These are phyloP conservation scores for Macrolepiota albuminosa DNA, from an alignment of 768 basidiomycete genomes.

Conservation along the genomic window DNA sequence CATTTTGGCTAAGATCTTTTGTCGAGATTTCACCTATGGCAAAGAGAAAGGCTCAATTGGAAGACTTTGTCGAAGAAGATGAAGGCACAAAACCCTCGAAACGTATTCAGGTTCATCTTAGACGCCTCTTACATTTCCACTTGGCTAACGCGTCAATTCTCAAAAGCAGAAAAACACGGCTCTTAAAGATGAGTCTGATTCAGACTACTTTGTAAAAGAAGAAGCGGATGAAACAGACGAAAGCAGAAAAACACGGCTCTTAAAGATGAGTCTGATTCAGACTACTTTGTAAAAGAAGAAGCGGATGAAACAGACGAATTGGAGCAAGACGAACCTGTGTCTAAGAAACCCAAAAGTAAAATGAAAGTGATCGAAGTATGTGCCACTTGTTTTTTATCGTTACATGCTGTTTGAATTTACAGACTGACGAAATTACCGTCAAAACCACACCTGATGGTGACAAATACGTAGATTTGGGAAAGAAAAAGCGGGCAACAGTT, in stretches of 20 bases:
- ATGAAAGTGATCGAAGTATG: conserved; percentile 1
- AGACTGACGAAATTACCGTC: conserved; percentile 17
- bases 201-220: conserved; percentile 12
- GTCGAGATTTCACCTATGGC: conserved; percentile 15
- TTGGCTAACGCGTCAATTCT: conserved; percentile 4
- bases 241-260: conserved; percentile 5
- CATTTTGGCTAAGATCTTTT: background rate
- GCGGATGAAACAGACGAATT: conserved; percentile 3
- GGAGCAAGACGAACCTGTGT: conserved; percentile 10
- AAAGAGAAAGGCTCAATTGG: conserved; percentile 21
- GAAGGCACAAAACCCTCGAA: conserved; percentile 2
- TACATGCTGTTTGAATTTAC: background rate
- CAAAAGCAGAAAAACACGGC: conserved; percentile 5
- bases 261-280: conserved; percentile 13
- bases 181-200: conserved; percentile 13
- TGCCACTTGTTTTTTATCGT: background rate
- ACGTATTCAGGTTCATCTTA: conserved; percentile 5
- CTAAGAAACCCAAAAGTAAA: conserved; percentile 33
- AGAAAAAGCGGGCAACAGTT: conserved; percentile 65
- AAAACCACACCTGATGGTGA: conserved; percentile 33
- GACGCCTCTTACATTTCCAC: background rate
- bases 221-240: conserved; percentile 16
- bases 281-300: conserved; percentile 16
- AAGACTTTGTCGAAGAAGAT: conserved; percentile 10
- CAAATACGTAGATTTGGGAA: conserved; percentile 66